Percentiles rank a stretch among this genome's conserved stretches.
Conservation (phyloP, 331 rosid species). For the Phaseolus coccineus region DNA sequence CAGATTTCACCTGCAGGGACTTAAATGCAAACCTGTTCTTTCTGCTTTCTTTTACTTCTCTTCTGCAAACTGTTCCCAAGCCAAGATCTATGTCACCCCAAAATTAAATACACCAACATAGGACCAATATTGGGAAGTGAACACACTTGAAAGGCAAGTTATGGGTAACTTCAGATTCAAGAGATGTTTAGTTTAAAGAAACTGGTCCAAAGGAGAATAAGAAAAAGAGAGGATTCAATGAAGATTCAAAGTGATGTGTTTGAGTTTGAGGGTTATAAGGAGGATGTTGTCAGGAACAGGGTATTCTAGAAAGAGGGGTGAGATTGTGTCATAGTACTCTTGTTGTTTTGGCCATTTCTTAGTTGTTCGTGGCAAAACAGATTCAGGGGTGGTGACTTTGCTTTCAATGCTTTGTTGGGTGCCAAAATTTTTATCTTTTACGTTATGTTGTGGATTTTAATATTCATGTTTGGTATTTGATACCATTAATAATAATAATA, state of each 20-base stretch:
- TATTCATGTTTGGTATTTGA: constrained; percentile 25
- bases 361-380: constrained; percentile 16
- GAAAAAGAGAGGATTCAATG: constrained; percentile 22
- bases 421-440: constrained; percentile 38
- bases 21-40: constrained; percentile 43
- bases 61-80: constrained; percentile 33
- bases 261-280: background rate
- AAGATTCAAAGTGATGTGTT: constrained; percentile 34
- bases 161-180: constrained; percentile 46
- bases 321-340: constrained; percentile 15
- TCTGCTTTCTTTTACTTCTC: background rate
- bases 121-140: constrained; percentile 30
- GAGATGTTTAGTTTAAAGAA: constrained; percentile 30
- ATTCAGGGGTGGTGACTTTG: constrained; percentile 33
- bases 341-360: constrained; percentile 20
- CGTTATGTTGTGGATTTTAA: constrained; percentile 31
- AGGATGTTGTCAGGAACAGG: constrained; percentile 19
- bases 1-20: constrained; percentile 45
- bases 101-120: constrained; percentile 22
- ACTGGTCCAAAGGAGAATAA: constrained; percentile 14
- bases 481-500: background rate
- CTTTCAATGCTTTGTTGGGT: constrained; percentile 48
- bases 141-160: constrained; percentile 40
- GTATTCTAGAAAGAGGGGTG: background rate
- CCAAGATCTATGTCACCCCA: constrained; percentile 60